Conservation (phyloP, 148 eudicot genomes). For the Fagopyrum tataricum region DNA sequence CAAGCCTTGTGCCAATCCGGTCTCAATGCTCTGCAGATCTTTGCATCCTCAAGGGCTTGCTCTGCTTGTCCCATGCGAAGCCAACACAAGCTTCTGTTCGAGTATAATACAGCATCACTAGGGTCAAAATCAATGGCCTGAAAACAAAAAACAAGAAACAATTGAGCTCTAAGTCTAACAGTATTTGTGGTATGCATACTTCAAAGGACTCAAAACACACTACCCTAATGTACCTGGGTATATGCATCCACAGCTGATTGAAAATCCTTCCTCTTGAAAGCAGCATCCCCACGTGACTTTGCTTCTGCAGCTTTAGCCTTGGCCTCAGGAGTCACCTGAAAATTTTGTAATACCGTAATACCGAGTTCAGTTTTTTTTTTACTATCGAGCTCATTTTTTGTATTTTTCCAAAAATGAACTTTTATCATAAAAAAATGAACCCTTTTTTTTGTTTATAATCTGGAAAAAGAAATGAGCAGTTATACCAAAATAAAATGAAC, state of each 20-base stretch:
- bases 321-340: constrained; percentile 76
- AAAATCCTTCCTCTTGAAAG: constrained; percentile 65
- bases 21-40: constrained; percentile 59
- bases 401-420: no score
- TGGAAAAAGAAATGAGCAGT: no score
- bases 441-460: no score
- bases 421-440: no score
- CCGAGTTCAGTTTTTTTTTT: no score
- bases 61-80: constrained; percentile 76
- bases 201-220: background rate
- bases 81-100: constrained; percentile 97
- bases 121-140: constrained; percentile 95
- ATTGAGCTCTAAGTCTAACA: background rate
- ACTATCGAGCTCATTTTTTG: no score
- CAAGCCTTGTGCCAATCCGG: constrained; percentile 93
- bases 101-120: constrained; percentile 65
- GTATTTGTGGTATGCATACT: background rate
- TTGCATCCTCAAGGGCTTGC: constrained; percentile 80
- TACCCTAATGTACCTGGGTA: constrained; percentile 53
- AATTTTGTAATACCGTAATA: no score
- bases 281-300: constrained; percentile 74
- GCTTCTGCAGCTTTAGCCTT: constrained; percentile 86
- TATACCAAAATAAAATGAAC: no score
- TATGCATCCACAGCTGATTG: constrained; percentile 71
- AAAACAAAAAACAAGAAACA: constrained; percentile 4